A percentile compares a stretch with the other conserved stretches of the same genome.
Evolutionary conservation across 176 grass and related monocot genomes (phyloP).

Genomic region (Dactylis glomerata): DNA sequence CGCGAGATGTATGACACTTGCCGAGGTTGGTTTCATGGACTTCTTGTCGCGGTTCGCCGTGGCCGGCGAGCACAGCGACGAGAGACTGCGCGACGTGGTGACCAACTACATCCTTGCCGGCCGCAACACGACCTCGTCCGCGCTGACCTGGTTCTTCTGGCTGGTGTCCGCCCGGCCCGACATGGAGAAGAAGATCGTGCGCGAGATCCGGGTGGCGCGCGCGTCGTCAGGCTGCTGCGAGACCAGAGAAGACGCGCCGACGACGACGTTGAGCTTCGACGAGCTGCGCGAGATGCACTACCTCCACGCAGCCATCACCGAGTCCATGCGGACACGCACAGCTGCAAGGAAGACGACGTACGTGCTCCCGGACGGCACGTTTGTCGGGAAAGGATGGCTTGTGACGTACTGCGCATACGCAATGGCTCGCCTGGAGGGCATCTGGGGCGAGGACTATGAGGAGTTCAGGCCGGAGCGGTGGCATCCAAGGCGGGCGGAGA

Average conservation of each 20-base stretch:
- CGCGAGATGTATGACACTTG: too few species aligned
- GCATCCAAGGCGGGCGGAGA: too few species aligned
- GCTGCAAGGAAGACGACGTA: constrained; percentile 43
- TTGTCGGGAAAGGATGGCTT: constrained; percentile 45
- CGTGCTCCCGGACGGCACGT: constrained; percentile 48
- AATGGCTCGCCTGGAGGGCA: constrained; percentile 34
- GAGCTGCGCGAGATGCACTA: constrained; percentile 61
- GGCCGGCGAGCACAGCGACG: constrained; percentile 29
- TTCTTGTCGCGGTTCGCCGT: constrained; percentile 62
- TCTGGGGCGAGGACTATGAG: constrained; percentile 50
- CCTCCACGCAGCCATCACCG: constrained; percentile 53
- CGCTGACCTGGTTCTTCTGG: constrained; percentile 86
- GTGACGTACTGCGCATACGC: constrained; percentile 43
- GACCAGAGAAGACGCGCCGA: not conserved
- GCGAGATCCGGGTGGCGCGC: constrained; percentile 37
- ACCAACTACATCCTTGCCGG: constrained; percentile 67
- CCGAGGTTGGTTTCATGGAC: too few species aligned
- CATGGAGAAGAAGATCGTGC: constrained; percentile 46
- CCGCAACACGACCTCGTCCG: constrained; percentile 70
- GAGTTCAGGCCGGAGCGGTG: constrained; percentile 63
- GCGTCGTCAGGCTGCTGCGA: too few species aligned
- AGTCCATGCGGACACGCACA: constrained; percentile 63
- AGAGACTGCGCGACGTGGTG: constrained; percentile 58
- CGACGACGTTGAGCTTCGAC: constrained; percentile 40
- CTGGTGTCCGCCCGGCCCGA: constrained; percentile 37